phyloP scores from a whole-genome alignment of 805 yeast genomes.

The Yarrowia sp. region DNA sequence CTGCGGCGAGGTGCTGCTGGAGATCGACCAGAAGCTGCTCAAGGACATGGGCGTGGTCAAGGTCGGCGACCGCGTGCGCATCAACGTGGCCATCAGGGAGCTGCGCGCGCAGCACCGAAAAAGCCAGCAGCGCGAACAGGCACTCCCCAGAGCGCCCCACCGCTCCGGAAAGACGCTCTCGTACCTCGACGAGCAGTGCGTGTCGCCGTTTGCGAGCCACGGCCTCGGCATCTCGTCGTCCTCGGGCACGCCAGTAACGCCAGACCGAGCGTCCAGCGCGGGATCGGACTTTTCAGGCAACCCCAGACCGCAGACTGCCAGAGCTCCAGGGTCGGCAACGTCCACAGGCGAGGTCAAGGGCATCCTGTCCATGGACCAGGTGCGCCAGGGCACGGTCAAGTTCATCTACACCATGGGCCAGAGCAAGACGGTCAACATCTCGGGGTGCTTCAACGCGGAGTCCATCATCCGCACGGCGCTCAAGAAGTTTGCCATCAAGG shows the following conservation, averaged over 20 bases:
- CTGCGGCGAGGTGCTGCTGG: conserved; percentile 54
- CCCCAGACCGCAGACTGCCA: background rate
- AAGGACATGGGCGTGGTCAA: conserved; percentile 70
- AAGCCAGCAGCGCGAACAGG: conserved; percentile 10
- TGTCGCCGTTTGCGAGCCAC: conserved; percentile 30
- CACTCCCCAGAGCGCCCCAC: background rate
- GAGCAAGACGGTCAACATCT: conserved; percentile 62
- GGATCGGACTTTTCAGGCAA: background rate
- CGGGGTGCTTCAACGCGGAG: conserved; percentile 77
- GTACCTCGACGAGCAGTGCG: conserved; percentile 30
- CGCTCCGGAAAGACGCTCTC: conserved; percentile 28
- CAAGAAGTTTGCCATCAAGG: conserved; percentile 46
- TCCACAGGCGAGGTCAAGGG: conserved; percentile 33
- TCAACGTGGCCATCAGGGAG: conserved; percentile 57
- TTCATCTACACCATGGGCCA: conserved; percentile 76
- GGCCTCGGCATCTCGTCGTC: conserved; percentile 25
- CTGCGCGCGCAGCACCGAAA: conserved; percentile 39
- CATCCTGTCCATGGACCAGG: conserved; percentile 41
- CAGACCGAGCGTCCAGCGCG: background rate
- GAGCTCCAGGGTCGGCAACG: background rate
- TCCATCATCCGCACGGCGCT: conserved; percentile 70
- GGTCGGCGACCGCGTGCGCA: conserved; percentile 77
- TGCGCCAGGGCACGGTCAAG: conserved; percentile 48
- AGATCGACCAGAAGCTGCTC: conserved; percentile 61
- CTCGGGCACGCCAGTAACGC: background rate